phyloP scores from a whole-genome alignment of 768 basidiomycete genomes.

The Candolleomyces aberdarensis region DNA sequence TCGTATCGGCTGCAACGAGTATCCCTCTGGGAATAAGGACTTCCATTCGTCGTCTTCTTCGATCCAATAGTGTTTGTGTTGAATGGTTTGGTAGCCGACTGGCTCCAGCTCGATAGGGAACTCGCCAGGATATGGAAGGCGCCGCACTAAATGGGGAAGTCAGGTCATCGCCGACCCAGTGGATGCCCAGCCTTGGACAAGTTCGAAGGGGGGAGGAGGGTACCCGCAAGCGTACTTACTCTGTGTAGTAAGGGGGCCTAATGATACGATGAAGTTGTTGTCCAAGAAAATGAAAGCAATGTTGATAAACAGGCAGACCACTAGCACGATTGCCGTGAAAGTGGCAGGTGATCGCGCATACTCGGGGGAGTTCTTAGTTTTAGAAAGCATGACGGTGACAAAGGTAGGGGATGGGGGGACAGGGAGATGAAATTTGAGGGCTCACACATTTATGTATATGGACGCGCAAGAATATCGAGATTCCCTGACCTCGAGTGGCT shows the following conservation, averaged over 20 bases:
- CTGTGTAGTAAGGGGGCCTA: background rate
- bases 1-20: constrained; percentile 1
- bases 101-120: background rate
- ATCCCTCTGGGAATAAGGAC: constrained; percentile 7
- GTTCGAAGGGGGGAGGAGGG: background rate
- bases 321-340: background rate
- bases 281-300: background rate
- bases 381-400: too few species aligned
- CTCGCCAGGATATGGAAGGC: constrained; percentile 5
- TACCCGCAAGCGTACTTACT: too few species aligned
- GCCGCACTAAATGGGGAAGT: background rate
- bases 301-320: background rate
- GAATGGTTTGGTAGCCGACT: constrained; percentile 1
- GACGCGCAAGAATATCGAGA: too few species aligned
- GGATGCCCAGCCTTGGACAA: too few species aligned
- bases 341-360: background rate
- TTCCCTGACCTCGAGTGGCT: too few species aligned
- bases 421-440: too few species aligned
- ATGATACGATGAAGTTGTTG: background rate
- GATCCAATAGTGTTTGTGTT: constrained; percentile 10
- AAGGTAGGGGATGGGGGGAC: too few species aligned
- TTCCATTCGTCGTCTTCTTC: constrained; percentile 7
- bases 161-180: background rate
- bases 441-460: too few species aligned
- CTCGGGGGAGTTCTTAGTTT: too few species aligned